A percentile compares a stretch with the other conserved stretches of the same genome.
These are phyloP conservation scores for Guyanaporus albipodus DNA, from an alignment of 768 basidiomycete genomes.

Conservation along the genomic window DNA sequence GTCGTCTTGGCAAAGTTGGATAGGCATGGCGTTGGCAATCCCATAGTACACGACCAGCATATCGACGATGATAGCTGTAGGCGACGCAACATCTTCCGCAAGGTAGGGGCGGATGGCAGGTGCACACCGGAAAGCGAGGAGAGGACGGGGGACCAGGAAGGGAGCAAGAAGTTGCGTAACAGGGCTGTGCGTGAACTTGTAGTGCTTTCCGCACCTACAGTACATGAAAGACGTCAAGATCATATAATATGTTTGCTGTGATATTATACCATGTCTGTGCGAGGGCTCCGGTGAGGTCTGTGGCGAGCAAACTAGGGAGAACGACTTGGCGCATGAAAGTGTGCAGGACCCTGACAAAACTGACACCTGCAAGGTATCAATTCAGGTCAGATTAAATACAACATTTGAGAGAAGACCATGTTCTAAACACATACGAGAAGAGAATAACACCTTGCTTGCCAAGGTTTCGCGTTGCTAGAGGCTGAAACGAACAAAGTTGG, in stretches of 20 bases:
- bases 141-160: slow-evolving; percentile 37
- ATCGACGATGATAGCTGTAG: slow-evolving; percentile 49
- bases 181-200: slow-evolving; percentile 41
- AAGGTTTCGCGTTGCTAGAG: no score
- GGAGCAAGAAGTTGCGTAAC: slow-evolving; percentile 43
- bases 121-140: slow-evolving; percentile 55
- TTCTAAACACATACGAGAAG: no score
- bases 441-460: no score
- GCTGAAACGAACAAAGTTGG: no score
- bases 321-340: slow-evolving; percentile 14
- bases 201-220: slow-evolving; percentile 60
- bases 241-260: not conserved
- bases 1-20: slow-evolving; percentile 29
- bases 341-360: no score
- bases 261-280: slow-evolving; percentile 32
- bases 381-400: no score
- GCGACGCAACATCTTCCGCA: slow-evolving; percentile 44
- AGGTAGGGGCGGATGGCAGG: slow-evolving; percentile 60
- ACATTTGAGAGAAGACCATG: no score
- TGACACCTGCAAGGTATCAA: no score
- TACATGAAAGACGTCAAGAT: no score
- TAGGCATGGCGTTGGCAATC: slow-evolving; percentile 44
- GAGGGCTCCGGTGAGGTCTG: slow-evolving; percentile 11
- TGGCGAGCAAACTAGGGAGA: slow-evolving; percentile 3
- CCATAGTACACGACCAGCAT: slow-evolving; percentile 44